A percentile compares a stretch with the other conserved stretches of the same genome.
These are phyloP conservation scores for Eutypa lata DNA, from an alignment of 2,329 filamentous ascomycete genomes.

Conservation along the genomic window DNA sequence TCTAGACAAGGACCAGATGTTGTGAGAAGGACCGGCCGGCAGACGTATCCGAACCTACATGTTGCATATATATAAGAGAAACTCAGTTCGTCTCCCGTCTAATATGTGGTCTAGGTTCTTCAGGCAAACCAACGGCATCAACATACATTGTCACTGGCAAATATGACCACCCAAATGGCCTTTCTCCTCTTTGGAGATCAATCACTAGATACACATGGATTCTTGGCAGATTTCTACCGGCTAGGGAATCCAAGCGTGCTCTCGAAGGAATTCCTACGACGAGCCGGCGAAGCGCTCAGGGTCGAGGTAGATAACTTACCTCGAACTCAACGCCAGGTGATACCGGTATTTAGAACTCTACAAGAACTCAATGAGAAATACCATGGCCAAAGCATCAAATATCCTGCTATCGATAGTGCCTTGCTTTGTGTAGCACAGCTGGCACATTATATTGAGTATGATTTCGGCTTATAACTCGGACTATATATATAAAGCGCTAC, in stretches of 20 bases:
- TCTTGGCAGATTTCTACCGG: slow-evolving; percentile 54
- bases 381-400: slow-evolving; percentile 53
- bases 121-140: slow-evolving; percentile 16
- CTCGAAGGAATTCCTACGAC: slow-evolving; percentile 60
- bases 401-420: slow-evolving; percentile 62
- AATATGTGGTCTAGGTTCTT: slow-evolving; percentile 6
- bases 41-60: neutral
- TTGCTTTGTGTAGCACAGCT: slow-evolving; percentile 64
- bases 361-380: slow-evolving; percentile 65
- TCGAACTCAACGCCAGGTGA: slow-evolving; percentile 51
- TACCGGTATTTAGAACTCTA: slow-evolving; percentile 61
- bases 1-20: slow-evolving; percentile 3
- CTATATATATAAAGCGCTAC: slow-evolving; percentile 8
- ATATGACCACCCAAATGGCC: slow-evolving; percentile 45
- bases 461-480: slow-evolving; percentile 9
- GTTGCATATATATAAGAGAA: slow-evolving; percentile 1
- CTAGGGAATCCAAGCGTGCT: slow-evolving; percentile 46
- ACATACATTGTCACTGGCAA: slow-evolving; percentile 17
- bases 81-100: neutral
- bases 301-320: slow-evolving; percentile 58
- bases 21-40: neutral
- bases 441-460: slow-evolving; percentile 67
- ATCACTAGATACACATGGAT: slow-evolving; percentile 63
- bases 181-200: slow-evolving; percentile 70
- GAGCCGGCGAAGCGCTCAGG: slow-evolving; percentile 54